Percentiles rank a stretch among this genome's conserved stretches.
phyloP scores from a whole-genome alignment of 371 early-diverging fungal genomes.

The Apophysomyces elegans region DNA sequence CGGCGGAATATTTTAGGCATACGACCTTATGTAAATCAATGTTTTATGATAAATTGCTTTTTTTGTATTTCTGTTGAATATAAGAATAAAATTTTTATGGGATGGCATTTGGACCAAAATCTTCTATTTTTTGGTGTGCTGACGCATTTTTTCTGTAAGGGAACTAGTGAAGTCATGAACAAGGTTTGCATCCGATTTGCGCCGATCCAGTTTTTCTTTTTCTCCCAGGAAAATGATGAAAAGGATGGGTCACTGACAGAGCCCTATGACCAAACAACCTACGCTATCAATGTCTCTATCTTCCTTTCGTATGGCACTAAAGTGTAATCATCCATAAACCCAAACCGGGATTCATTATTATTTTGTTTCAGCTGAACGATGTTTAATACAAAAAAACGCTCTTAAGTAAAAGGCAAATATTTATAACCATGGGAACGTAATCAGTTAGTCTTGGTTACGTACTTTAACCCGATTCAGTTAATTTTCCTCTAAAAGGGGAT shows the following conservation, averaged over 20 bases:
- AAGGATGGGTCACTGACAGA: too few species aligned
- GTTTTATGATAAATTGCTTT: neutral
- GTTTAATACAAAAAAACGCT: neutral
- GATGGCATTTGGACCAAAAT: slow-evolving; percentile 4
- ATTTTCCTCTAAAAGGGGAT: slow-evolving; percentile 1
- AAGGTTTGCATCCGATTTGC: neutral
- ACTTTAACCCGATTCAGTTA: neutral
- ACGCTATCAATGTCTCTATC: too few species aligned
- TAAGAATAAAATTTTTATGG: slow-evolving; percentile 6
- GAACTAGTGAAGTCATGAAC: neutral
- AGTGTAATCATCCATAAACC: too few species aligned
- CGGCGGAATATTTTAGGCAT: slow-evolving; percentile 8
- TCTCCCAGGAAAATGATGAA: too few species aligned
- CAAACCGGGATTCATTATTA: neutral
- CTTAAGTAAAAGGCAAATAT: slow-evolving; percentile 4
- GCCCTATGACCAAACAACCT: too few species aligned
- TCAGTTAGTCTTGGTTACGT: too few species aligned
- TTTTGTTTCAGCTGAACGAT: slow-evolving; percentile 1
- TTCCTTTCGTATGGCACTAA: too few species aligned
- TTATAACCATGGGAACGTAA: neutral
- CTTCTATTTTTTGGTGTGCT: neutral
- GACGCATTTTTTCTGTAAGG: neutral
- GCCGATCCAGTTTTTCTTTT: too few species aligned
- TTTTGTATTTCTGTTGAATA: neutral
- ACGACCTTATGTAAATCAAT: slow-evolving; percentile 6